phyloP scores from a whole-genome alignment of 352 stramenopile genomes.

The Pythium diclinum region DNA sequence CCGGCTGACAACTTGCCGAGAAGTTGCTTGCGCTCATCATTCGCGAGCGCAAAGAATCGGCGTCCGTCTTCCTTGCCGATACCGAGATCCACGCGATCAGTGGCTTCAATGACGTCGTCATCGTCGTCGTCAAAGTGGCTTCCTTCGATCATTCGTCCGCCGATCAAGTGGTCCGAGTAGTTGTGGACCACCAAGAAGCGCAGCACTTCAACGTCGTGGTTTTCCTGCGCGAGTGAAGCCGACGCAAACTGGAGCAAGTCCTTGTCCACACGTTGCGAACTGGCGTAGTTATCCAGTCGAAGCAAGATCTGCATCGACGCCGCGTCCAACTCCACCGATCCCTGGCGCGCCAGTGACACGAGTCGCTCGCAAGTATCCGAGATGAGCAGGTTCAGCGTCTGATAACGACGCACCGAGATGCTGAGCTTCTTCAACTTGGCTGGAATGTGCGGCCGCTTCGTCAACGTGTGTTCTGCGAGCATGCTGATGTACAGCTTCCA shows the following conservation, averaged over 20 bases:
- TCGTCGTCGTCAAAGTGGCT: constrained; percentile 30
- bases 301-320: constrained; percentile 48
- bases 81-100: constrained; percentile 57
- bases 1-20: constrained; percentile 49
- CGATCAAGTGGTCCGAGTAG: constrained; percentile 69
- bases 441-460: constrained; percentile 40
- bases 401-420: constrained; percentile 66
- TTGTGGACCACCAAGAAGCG: constrained; percentile 79
- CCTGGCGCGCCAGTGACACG: constrained; percentile 46
- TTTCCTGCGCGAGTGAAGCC: constrained; percentile 30
- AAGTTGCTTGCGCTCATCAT: constrained; percentile 43
- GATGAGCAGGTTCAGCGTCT: constrained; percentile 77
- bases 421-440: constrained; percentile 45
- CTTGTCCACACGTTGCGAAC: constrained; percentile 50
- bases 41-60: constrained; percentile 41
- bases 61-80: constrained; percentile 39
- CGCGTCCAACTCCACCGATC: constrained; percentile 37
- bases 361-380: constrained; percentile 71
- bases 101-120: constrained; percentile 41
- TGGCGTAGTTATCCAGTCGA: constrained; percentile 60
- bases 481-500: constrained; percentile 70
- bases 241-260: constrained; percentile 47
- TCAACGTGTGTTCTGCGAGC: constrained; percentile 43
- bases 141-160: constrained; percentile 28
- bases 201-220: constrained; percentile 41